These are phyloP conservation scores for Colletotrichum sp. DNA, from an alignment of 2,329 filamentous ascomycete species.

Conservation along the genomic window DNA sequence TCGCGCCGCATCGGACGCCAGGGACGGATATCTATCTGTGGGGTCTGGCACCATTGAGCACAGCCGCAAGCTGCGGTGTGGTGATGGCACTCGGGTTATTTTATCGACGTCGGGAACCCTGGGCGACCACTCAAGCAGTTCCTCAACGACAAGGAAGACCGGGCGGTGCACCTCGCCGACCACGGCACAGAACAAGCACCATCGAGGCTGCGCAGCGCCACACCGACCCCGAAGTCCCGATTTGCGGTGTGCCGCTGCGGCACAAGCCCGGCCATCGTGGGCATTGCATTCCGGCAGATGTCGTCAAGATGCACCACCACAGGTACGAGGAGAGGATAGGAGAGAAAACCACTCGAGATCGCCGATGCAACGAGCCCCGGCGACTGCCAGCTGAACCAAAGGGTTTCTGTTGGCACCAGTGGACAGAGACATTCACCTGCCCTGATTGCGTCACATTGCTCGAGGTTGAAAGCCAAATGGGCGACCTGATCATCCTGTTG, in stretches of 20 bases:
- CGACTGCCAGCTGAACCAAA: background rate
- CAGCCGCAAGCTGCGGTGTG: constrained; percentile 15
- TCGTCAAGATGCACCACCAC: background rate
- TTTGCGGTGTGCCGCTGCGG: background rate
- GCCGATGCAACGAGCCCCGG: background rate
- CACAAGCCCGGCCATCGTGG: background rate
- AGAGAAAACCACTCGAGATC: background rate
- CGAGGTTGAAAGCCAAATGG: background rate
- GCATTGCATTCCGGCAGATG: background rate
- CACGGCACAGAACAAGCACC: background rate
- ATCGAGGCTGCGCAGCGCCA: constrained; percentile 15
- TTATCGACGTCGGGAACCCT: background rate
- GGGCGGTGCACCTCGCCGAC: constrained; percentile 10
- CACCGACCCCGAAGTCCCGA: background rate
- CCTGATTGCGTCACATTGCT: background rate
- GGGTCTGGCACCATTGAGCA: constrained; percentile 4
- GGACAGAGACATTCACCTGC: background rate
- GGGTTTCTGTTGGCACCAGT: background rate
- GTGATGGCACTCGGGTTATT: background rate
- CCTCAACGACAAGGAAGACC: background rate
- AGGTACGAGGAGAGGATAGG: background rate
- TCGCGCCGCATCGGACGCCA: background rate
- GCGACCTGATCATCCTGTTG: background rate
- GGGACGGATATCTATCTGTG: background rate
- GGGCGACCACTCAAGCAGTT: background rate